Conservation (phyloP, 352 stramenopile genomes). For the Bremia lactucae region DNA sequence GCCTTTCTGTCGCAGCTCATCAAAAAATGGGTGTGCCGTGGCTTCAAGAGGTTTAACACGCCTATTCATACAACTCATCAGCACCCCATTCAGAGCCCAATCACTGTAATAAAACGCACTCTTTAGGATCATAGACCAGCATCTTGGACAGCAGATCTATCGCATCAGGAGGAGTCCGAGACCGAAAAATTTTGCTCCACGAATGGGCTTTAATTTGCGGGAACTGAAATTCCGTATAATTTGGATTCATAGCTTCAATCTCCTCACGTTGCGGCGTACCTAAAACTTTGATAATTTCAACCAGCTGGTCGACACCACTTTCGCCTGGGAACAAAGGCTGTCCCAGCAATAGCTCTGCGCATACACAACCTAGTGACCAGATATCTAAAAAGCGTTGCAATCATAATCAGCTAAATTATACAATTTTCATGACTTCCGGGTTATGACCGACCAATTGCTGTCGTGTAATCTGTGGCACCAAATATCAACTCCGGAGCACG, state of each 20-base stretch:
- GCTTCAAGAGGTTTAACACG: constrained; percentile 76
- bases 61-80: constrained; percentile 18
- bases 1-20: constrained; percentile 89
- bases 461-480: constrained; percentile 99
- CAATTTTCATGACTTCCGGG: not conserved
- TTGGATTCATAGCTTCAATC: constrained; percentile 98
- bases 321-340: constrained; percentile 98
- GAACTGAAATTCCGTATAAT: constrained; percentile 99
- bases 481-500: constrained; percentile 99
- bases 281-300: constrained; percentile 99
- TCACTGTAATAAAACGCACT: constrained; percentile 35
- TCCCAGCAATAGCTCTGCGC: constrained; percentile 95
- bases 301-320: constrained; percentile 97
- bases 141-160: constrained; percentile 97
- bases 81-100: not conserved
- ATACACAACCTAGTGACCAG: constrained; percentile 95
- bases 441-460: constrained; percentile 84
- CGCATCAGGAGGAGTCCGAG: constrained; percentile 90
- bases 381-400: constrained; percentile 68
- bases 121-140: constrained; percentile 94
- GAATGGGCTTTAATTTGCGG: constrained; percentile 98
- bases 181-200: constrained; percentile 96
- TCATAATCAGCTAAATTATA: not conserved
- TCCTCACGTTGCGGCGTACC: constrained; percentile 97
- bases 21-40: constrained; percentile 94